Conservation (phyloP, 2,329 filamentous ascomycete genomes). For the Coniella lustricola region DNA sequence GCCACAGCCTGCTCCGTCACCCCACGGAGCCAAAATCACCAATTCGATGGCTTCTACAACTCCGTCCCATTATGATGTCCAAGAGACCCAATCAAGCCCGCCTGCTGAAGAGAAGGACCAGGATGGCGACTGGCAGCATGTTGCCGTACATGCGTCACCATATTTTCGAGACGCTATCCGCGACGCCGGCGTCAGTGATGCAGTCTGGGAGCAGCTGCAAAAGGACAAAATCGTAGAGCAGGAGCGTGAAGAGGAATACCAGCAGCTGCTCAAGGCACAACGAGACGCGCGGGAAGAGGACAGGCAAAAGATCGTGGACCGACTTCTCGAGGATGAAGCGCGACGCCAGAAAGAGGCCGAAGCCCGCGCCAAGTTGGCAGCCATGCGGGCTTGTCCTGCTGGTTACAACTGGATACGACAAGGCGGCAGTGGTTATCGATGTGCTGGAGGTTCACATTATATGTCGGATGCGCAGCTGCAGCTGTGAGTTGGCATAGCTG, state of each 20-base stretch:
- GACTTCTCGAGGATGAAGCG: slow-evolving; percentile 32
- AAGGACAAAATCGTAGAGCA: slow-evolving; percentile 35
- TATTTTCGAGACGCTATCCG: slow-evolving; percentile 25
- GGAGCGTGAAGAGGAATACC: slow-evolving; percentile 31
- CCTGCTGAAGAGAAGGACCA: not conserved
- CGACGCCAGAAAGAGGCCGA: slow-evolving; percentile 32
- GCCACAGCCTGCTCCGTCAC: not conserved
- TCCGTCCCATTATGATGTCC: not conserved
- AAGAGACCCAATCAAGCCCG: not conserved
- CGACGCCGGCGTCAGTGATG: slow-evolving; percentile 53
- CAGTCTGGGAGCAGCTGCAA: slow-evolving; percentile 54
- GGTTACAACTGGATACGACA: slow-evolving; percentile 60
- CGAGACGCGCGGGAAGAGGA: slow-evolving; percentile 24
- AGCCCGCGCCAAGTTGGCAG: slow-evolving; percentile 35
- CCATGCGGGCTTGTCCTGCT: slow-evolving; percentile 46
- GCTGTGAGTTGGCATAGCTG: not conserved
- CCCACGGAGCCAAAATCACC: not conserved
- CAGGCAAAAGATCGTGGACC: slow-evolving; percentile 29
- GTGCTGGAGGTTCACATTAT: slow-evolving; percentile 54
- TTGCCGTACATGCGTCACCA: not conserved
- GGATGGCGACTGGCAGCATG: not conserved
- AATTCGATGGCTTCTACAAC: not conserved
- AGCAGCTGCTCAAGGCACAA: slow-evolving; percentile 26
- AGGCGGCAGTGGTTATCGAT: slow-evolving; percentile 46
- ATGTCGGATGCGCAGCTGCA: slow-evolving; percentile 33